Evolutionary conservation across 306 rosid genomes (phyloP).

Genomic region (Mimosa pudica): DNA sequence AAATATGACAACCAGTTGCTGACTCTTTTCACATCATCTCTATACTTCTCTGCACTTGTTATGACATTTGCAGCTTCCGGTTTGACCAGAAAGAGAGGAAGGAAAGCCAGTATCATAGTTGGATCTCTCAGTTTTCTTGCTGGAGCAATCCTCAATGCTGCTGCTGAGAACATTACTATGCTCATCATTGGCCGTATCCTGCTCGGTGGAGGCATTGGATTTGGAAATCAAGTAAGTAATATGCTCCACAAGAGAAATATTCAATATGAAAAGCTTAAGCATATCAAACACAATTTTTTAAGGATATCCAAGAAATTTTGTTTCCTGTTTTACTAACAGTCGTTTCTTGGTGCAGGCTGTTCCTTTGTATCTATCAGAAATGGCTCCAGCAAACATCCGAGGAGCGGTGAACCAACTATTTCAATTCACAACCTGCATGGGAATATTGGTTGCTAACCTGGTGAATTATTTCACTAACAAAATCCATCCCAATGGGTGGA

Average conservation of each 20-base stretch:
- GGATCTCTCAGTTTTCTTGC: constrained; percentile 81
- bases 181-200: constrained; percentile 78
- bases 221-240: constrained; percentile 84
- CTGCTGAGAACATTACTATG: constrained; percentile 71
- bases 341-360: constrained; percentile 63
- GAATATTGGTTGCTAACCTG: constrained; percentile 71
- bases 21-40: constrained; percentile 92
- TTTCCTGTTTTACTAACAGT: background rate
- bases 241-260: background rate
- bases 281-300: background rate
- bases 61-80: constrained; percentile 82
- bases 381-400: constrained; percentile 88
- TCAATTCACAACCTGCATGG: constrained; percentile 87
- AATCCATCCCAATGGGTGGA: constrained; percentile 92
- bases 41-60: constrained; percentile 82
- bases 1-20: constrained; percentile 89
- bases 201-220: constrained; percentile 89
- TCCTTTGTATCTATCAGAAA: constrained; percentile 93
- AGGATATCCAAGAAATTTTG: background rate
- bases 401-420: constrained; percentile 94
- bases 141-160: constrained; percentile 82
- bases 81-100: constrained; percentile 74
- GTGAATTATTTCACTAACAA: constrained; percentile 74
- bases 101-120: constrained; percentile 85
- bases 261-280: background rate